Percentiles rank a stretch among this genome's conserved stretches.
phyloP scores from a whole-genome alignment of 805 yeast genomes.

The Kodamaea laetipori region DNA sequence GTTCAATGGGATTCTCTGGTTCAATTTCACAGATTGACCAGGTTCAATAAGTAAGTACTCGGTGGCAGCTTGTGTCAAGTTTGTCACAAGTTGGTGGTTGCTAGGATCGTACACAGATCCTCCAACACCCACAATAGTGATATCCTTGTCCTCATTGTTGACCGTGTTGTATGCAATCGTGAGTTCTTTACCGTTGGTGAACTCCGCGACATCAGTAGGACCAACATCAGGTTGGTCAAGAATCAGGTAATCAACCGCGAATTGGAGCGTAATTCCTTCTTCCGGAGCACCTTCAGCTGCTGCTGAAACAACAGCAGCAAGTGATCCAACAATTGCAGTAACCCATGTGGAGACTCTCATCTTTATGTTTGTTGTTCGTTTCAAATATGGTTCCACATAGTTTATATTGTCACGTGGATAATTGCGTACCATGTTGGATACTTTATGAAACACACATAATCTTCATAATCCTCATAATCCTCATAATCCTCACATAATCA shows the following conservation, averaged over 20 bases:
- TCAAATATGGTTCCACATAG: background rate
- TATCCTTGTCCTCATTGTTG: constrained; percentile 54
- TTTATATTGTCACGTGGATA: background rate
- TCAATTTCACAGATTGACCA: constrained; percentile 51
- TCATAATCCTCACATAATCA: too few relatives aligned
- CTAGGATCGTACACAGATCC: constrained; percentile 62
- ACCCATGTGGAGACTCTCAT: constrained; percentile 10
- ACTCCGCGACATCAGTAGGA: constrained; percentile 43
- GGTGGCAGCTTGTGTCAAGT: constrained; percentile 59
- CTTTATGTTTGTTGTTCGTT: constrained; percentile 2
- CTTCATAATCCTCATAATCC: too few relatives aligned
- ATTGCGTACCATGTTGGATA: too few relatives aligned
- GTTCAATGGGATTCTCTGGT: constrained; percentile 61
- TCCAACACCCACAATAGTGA: constrained; percentile 65
- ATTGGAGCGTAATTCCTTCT: constrained; percentile 32
- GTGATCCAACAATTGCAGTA: constrained; percentile 13
- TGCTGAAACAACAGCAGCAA: constrained; percentile 13
- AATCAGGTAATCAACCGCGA: constrained; percentile 51
- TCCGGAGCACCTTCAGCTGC: background rate
- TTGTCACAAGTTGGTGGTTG: constrained; percentile 53
- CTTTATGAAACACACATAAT: too few relatives aligned
- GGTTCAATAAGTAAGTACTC: constrained; percentile 59
- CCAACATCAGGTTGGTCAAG: constrained; percentile 44
- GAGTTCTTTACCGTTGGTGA: constrained; percentile 53
- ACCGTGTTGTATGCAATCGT: constrained; percentile 52